Conservation (phyloP, 108 stramenopile species). For the Nitzschia palea region DNA sequence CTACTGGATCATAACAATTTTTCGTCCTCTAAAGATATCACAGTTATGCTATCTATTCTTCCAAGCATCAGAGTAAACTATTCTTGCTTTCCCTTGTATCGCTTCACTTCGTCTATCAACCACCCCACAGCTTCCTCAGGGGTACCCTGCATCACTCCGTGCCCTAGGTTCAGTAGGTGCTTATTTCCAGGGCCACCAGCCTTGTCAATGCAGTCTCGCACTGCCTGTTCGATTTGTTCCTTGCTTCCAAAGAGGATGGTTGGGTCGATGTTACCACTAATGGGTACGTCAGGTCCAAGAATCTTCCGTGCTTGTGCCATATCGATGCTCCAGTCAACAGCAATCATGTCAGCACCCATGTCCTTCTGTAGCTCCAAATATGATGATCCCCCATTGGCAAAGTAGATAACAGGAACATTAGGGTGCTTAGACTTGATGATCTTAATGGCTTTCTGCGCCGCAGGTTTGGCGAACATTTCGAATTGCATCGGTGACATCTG, state of each 20-base stretch:
- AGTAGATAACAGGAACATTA: constrained; percentile 95
- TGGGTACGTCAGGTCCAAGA: constrained; percentile 79
- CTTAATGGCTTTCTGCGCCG: constrained; percentile 81
- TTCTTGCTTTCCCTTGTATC: constrained; percentile 51
- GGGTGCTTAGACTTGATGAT: constrained; percentile 90
- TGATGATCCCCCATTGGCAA: constrained; percentile 94
- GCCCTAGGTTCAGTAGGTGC: constrained; percentile 96
- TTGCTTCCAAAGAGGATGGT: constrained; percentile 91
- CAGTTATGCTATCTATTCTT: no score
- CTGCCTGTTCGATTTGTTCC: constrained; percentile 86
- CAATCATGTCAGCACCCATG: constrained; percentile 90
- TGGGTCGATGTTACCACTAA: constrained; percentile 95
- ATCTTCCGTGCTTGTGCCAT: constrained; percentile 84
- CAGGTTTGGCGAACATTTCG: constrained; percentile 88
- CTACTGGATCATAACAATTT: no score
- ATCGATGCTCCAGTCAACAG: constrained; percentile 89
- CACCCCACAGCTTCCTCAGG: constrained; percentile 93
- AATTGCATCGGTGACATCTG: constrained; percentile 87
- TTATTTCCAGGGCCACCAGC: constrained; percentile 89
- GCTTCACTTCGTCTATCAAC: constrained; percentile 92
- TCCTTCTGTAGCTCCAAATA: constrained; percentile 91
- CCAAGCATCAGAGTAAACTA: no score
- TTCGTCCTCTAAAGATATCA: no score
- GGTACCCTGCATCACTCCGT: constrained; percentile 96
- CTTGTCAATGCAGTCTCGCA: constrained; percentile 88